Evolutionary conservation across 2,329 filamentous ascomycete genomes (phyloP).

Genomic region (Didymosphaeria variabile): DNA sequence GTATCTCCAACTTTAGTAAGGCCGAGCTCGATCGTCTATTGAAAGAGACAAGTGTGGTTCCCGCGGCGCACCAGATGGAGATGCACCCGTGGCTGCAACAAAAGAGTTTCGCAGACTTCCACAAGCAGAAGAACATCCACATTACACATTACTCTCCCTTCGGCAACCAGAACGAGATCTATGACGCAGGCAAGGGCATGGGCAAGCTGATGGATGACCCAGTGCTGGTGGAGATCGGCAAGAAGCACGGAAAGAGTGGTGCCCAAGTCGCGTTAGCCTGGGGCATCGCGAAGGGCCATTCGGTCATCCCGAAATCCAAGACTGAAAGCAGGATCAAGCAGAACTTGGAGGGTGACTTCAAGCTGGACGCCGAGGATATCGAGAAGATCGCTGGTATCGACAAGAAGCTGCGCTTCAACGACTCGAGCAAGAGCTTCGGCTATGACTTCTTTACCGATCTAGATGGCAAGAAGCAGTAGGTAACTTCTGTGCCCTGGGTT

Average conservation of each 20-base stretch:
- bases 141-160: slow-evolving; percentile 47
- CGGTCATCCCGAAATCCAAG: slow-evolving; percentile 47
- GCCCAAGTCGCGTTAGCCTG: slow-evolving; percentile 88
- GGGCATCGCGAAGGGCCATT: slow-evolving; percentile 72
- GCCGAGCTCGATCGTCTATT: slow-evolving; percentile 62
- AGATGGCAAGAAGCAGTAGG: slow-evolving; percentile 56
- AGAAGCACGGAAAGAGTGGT: slow-evolving; percentile 72
- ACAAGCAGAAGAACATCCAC: slow-evolving; percentile 42
- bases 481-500: not conserved
- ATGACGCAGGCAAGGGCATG: slow-evolving; percentile 40
- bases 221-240: slow-evolving; percentile 73
- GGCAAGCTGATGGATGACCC: slow-evolving; percentile 55
- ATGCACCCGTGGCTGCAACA: slow-evolving; percentile 44
- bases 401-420: slow-evolving; percentile 70
- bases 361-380: slow-evolving; percentile 75
- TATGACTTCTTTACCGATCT: slow-evolving; percentile 67
- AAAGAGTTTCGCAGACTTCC: slow-evolving; percentile 34
- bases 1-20: slow-evolving; percentile 46
- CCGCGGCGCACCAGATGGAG: slow-evolving; percentile 45
- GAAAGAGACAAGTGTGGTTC: slow-evolving; percentile 46
- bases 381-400: slow-evolving; percentile 67
- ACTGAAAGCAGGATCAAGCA: slow-evolving; percentile 40
- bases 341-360: slow-evolving; percentile 68
- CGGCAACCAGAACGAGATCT: slow-evolving; percentile 47
- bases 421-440: slow-evolving; percentile 64